These are phyloP conservation scores for Exutisphaerella laricina DNA, from an alignment of 2,329 filamentous ascomycete genomes.

Conservation along the genomic window DNA sequence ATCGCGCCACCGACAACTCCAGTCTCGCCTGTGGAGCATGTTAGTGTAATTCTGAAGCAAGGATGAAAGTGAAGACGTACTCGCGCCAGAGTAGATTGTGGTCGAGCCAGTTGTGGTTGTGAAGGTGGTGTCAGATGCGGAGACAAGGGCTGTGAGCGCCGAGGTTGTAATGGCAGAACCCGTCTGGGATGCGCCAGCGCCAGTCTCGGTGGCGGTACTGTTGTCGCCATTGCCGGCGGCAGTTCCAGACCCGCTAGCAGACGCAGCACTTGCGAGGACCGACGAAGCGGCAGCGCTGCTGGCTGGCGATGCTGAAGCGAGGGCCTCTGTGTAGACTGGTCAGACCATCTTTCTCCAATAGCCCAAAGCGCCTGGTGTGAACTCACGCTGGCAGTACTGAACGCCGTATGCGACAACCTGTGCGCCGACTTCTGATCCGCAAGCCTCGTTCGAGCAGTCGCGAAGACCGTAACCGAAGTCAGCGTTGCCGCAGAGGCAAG, in stretches of 20 bases:
- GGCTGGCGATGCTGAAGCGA: constrained; percentile 13
- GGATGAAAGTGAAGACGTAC: neutral
- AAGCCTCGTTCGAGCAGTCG: constrained; percentile 36
- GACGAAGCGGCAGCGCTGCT: constrained; percentile 18
- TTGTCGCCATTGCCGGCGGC: constrained; percentile 8
- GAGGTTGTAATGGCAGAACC: constrained; percentile 27
- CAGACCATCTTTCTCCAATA: neutral
- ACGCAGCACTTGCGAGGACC: constrained; percentile 11
- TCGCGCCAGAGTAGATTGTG: constrained; percentile 28
- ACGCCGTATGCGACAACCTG: constrained; percentile 33
- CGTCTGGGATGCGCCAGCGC: constrained; percentile 1
- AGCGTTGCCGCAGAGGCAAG: constrained; percentile 34
- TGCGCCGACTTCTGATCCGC: constrained; percentile 23
- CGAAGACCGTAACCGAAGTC: constrained; percentile 37
- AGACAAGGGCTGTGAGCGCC: constrained; percentile 29
- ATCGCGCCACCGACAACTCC: constrained; percentile 8
- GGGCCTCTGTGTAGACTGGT: constrained; percentile 4
- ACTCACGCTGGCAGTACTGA: constrained; percentile 31
- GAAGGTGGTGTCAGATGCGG: constrained; percentile 27
- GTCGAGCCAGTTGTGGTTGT: constrained; percentile 33
- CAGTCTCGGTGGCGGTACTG: constrained; percentile 12
- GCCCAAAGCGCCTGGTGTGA: neutral
- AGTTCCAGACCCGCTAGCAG: constrained; percentile 10
- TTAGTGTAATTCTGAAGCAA: no score
- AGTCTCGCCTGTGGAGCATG: neutral